Conservation (phyloP, 148 eudicot genomes). For the Rhododendron vialii region DNA sequence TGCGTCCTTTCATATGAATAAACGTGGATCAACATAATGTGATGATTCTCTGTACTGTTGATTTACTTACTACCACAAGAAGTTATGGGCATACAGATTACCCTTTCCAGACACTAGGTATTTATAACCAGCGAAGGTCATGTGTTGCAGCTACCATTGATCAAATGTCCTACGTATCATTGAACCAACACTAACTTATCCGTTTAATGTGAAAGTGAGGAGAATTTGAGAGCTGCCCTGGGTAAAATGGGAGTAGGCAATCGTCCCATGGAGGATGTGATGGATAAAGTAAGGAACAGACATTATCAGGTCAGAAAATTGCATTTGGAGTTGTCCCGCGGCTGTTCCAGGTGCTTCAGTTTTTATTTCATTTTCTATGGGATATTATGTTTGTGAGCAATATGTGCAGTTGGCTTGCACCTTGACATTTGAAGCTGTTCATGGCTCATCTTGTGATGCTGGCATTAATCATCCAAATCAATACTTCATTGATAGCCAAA, state of each 20-base stretch:
- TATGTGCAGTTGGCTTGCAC: constrained; percentile 84
- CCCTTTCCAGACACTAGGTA: background rate
- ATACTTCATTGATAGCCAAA: constrained; percentile 79
- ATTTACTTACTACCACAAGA: background rate
- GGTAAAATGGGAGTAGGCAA: constrained; percentile 66
- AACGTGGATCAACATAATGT: background rate
- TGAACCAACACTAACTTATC: background rate
- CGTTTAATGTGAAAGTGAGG: constrained; percentile 56
- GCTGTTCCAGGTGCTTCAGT: background rate
- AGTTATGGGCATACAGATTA: background rate
- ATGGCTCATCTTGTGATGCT: constrained; percentile 66
- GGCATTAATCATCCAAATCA: constrained; percentile 94
- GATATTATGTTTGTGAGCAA: constrained; percentile 7
- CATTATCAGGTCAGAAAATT: constrained; percentile 66
- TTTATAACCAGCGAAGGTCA: background rate
- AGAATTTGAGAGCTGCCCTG: constrained; percentile 86
- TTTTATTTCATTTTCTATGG: constrained; percentile 1
- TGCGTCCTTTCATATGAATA: background rate
- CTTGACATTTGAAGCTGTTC: constrained; percentile 86
- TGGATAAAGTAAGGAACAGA: constrained; percentile 68
- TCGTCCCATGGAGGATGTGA: constrained; percentile 65
- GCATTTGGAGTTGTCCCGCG: background rate
- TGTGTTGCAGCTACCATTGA: constrained; percentile 6
- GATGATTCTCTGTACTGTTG: background rate
- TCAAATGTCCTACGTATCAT: background rate